Percentiles rank a stretch among this genome's conserved stretches.
Conservation (phyloP, 2,329 filamentous ascomycete species). For the Xylaria sp. region DNA sequence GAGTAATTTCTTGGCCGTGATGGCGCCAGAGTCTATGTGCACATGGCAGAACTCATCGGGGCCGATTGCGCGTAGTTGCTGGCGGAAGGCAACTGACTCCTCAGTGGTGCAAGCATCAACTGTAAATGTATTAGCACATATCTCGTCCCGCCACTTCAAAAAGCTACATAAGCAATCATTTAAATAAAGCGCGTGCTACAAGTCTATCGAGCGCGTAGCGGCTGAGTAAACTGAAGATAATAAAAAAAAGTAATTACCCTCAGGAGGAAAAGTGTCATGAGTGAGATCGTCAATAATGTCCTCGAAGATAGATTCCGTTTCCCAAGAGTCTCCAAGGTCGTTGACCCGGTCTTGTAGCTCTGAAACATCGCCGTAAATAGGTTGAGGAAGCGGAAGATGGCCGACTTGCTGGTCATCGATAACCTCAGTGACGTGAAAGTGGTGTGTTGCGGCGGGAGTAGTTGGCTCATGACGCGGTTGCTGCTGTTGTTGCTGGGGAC, state of each 20-base stretch:
- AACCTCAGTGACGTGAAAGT: slow-evolving; percentile 32
- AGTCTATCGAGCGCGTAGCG: slow-evolving; percentile 8
- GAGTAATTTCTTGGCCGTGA: slow-evolving; percentile 84
- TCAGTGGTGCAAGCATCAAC: slow-evolving; percentile 58
- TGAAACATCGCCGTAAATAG: slow-evolving; percentile 30
- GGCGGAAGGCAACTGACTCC: slow-evolving; percentile 74
- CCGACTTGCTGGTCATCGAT: slow-evolving; percentile 40
- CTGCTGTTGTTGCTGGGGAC: slow-evolving; percentile 12
- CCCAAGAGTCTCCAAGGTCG: slow-evolving; percentile 52
- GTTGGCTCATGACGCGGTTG: slow-evolving; percentile 9
- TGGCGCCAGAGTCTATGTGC: slow-evolving; percentile 73
- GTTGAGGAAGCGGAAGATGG: slow-evolving; percentile 35
- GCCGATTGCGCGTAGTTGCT: slow-evolving; percentile 79
- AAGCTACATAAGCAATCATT: neutral
- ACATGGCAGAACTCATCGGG: slow-evolving; percentile 79
- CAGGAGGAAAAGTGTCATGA: slow-evolving; percentile 54
- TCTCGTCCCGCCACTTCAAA: neutral
- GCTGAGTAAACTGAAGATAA: neutral
- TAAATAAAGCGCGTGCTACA: neutral
- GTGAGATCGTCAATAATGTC: slow-evolving; percentile 58
- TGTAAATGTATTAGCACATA: slow-evolving; percentile 38
- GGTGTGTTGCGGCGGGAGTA: neutral
- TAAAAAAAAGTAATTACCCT: slow-evolving; percentile 42
- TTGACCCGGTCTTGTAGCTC: slow-evolving; percentile 41
- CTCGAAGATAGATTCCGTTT: slow-evolving; percentile 58